A percentile compares a stretch with the other conserved stretches of the same genome.
These are phyloP conservation scores for Phytophthora citricola DNA, from an alignment of 352 stramenopile genomes.

Conservation along the genomic window DNA sequence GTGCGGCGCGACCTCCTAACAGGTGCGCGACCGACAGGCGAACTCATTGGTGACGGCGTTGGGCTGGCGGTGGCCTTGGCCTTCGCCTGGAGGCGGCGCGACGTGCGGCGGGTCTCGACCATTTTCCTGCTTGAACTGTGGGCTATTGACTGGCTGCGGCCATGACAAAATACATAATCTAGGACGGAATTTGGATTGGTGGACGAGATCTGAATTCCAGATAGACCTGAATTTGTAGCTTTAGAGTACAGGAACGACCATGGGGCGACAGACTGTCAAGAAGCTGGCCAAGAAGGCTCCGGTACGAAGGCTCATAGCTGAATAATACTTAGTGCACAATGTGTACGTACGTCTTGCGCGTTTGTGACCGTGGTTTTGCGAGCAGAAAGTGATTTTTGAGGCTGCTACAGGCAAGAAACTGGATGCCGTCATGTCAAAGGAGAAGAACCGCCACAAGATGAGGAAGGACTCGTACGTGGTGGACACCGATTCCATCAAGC, in stretches of 20 bases:
- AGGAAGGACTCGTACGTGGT: conserved; percentile 38
- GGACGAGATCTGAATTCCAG: not conserved
- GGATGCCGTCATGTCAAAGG: conserved; percentile 11
- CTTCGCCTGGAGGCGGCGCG: conserved; percentile 67
- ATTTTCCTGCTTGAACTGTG: conserved; percentile 33
- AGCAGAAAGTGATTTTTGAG: conserved; percentile 40
- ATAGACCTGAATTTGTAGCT: conserved; percentile 1
- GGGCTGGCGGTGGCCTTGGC: conserved; percentile 15
- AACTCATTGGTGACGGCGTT: conserved; percentile 23
- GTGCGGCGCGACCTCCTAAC: conserved; percentile 8
- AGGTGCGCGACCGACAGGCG: not conserved
- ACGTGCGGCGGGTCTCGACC: conserved; percentile 71
- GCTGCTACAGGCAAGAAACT: conserved; percentile 30
- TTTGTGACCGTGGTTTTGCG: not conserved
- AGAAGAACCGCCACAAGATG: conserved; percentile 40
- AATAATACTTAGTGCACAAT: not conserved
- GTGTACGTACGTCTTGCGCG: not conserved
- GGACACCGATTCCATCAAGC: conserved; percentile 59
- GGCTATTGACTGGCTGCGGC: conserved; percentile 26
- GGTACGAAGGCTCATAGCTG: conserved; percentile 19
- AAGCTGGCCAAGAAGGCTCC: conserved; percentile 44
- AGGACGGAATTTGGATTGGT: conserved; percentile 8
- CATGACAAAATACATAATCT: not conserved
- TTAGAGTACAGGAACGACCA: not conserved
- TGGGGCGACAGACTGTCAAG: conserved; percentile 36